Base-by-base conservation (phyloP, 306 rosid genomes). In the Sesbania bispinosa region DNA sequence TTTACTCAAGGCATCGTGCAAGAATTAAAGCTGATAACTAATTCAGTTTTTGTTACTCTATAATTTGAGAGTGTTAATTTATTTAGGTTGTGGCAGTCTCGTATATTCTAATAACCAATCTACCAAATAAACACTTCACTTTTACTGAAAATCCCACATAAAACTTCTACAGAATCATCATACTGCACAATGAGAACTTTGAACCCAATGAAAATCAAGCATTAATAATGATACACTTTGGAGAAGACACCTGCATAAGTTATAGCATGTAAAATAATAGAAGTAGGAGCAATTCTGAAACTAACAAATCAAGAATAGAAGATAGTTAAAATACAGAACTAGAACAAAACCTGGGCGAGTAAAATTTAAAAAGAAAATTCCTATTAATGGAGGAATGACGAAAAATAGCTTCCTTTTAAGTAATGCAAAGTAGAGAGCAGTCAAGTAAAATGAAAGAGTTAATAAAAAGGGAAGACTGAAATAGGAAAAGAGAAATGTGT, bases 361-460 rank as follows among this genome's bases (percentile, higher is more conserved):
- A 47, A 67, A 42, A 67, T 20, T 26, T 16, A 33, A 16, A 21
- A 76, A 6, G 5, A 35, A 18, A 23, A 11, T 21, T 38, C 39
- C 13, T 33, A 35, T 68, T 33, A 15, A 10, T 47, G 29, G 20
- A 64, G 27, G 54, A 59, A 58, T 58, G 43, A 27, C 14, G 71
- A 29, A 42, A 73, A 67, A 18, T 60, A 62, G 24, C 10, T 52
- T 20, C 47, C 42, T 43, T 70, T 41, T 26, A 13, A 51, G 62
- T 20, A 71, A 46, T 21, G 42, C n/a, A 36, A 46, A 46, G 32
- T 38, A 53, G 30, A 68, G 16, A 68, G 67, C 71, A 51, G 47
- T 48, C 67, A 58, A 55, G 46, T 41, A 60, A 77, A 68, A 54
- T 14, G 48, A n/a, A 61, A 69, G 72, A 70, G 36, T 39, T 5